A percentile compares a stretch with the other conserved stretches of the same genome.
Conservation (phyloP, 108 stramenopile species). For the Asterionellopsis glacialis region DNA sequence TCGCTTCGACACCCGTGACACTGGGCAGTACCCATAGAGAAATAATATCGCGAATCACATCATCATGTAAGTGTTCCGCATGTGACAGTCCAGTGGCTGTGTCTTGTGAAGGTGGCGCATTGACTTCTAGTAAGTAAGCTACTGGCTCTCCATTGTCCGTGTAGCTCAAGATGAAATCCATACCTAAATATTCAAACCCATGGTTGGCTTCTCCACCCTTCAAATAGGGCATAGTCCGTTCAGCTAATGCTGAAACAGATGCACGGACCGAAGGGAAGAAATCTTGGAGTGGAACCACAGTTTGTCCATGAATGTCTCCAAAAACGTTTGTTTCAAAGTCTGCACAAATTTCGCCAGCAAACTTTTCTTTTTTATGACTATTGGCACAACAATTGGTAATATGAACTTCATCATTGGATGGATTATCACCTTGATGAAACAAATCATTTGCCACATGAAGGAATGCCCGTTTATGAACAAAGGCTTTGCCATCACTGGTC, state of each 20-base stretch:
- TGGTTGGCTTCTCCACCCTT: constrained; percentile 66
- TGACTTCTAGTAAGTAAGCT: constrained; percentile 80
- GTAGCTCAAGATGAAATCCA: constrained; percentile 78
- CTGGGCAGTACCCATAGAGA: constrained; percentile 69
- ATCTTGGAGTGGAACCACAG: constrained; percentile 43
- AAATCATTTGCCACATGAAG: constrained; percentile 82
- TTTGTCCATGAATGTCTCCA: constrained; percentile 4
- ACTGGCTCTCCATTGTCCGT: constrained; percentile 25
- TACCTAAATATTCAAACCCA: constrained; percentile 85
- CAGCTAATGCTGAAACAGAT: constrained; percentile 43
- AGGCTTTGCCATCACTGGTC: constrained; percentile 64
- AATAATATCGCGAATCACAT: constrained; percentile 68
- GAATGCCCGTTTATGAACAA: constrained; percentile 66
- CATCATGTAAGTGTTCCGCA: constrained; percentile 76
- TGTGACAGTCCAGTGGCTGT: constrained; percentile 76
- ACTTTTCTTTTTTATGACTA: constrained; percentile 60
- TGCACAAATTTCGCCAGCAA: constrained; percentile 83
- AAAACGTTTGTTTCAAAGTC: constrained; percentile 27
- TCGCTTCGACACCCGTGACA: constrained; percentile 8
- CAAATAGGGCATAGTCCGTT: constrained; percentile 41
- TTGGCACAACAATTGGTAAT: constrained; percentile 90
- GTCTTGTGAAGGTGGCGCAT: constrained; percentile 85
- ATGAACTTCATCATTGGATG: constrained; percentile 47
- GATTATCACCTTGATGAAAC: constrained; percentile 23
- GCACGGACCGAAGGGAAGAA: constrained; percentile 69